Evolutionary conservation across 1,139 yeast species (phyloP).

Genomic region (Taphrina betulina): DNA sequence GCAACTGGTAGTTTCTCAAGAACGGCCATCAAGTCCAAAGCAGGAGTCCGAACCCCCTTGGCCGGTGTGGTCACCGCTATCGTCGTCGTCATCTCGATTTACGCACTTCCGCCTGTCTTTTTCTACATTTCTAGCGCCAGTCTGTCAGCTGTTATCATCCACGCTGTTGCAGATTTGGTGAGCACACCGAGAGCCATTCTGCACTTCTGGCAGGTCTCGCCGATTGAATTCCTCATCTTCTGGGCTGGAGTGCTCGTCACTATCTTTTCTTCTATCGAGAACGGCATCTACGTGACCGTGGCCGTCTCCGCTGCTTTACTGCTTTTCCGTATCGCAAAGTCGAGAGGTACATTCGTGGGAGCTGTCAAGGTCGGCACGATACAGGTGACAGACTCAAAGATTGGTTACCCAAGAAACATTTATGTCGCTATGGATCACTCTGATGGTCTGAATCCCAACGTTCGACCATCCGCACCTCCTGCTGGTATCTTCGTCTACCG

Average conservation of each 20-base stretch:
- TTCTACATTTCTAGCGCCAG: conserved; percentile 89
- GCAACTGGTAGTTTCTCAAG: conserved; percentile 96
- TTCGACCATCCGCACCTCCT: conserved; percentile 65
- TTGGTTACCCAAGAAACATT: conserved; percentile 30
- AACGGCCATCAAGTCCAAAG: conserved; percentile 89
- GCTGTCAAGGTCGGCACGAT: conserved; percentile 63
- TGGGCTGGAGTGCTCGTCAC: conserved; percentile 73
- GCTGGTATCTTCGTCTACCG: conserved; percentile 86
- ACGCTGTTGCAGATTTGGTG: conserved; percentile 88
- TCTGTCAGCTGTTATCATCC: conserved; percentile 81
- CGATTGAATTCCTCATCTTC: conserved; percentile 75
- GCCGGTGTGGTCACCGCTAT: conserved; percentile 91
- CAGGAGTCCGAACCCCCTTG: conserved; percentile 92
- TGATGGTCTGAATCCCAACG: conserved; percentile 52
- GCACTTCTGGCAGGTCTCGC: conserved; percentile 72
- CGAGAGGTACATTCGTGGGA: conserved; percentile 81
- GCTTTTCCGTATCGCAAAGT: conserved; percentile 72
- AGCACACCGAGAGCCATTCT: conserved; percentile 70
- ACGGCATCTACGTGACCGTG: conserved; percentile 87
- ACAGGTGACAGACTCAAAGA: conserved; percentile 26
- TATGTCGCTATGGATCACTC: conserved; percentile 62
- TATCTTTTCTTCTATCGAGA: conserved; percentile 77
- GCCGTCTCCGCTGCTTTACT: conserved; percentile 77
- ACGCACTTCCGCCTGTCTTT: conserved; percentile 78
- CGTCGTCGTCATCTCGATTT: conserved; percentile 81